Evolutionary conservation across 1,284 basidiomycete species (phyloP).

Genomic region (Malassezia equina): DNA sequence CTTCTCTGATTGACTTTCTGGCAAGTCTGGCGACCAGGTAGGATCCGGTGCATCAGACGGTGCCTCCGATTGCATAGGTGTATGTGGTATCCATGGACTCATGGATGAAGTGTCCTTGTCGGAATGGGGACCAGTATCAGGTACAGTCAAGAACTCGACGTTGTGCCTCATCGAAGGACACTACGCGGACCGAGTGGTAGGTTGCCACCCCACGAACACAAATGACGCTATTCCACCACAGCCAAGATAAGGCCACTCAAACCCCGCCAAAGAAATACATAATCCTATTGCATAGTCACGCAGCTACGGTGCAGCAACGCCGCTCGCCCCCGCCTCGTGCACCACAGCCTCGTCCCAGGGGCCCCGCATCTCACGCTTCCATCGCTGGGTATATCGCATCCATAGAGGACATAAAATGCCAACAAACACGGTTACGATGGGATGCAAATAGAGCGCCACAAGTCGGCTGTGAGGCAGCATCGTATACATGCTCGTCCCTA

Average conservation of each 20-base stretch:
- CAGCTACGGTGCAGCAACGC: not conserved
- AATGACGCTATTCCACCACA: not conserved
- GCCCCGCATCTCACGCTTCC: conserved; percentile 17
- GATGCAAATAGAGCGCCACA: conserved; percentile 2
- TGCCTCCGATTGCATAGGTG: not conserved
- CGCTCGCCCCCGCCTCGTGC: not conserved
- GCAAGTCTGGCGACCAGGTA: not conserved
- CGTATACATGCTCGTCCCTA: not conserved
- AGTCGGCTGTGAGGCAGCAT: conserved; percentile 3
- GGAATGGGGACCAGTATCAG: not conserved
- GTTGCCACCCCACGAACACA: not conserved
- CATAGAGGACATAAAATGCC: conserved; percentile 8
- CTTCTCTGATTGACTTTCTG: not conserved
- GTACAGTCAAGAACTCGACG: not conserved
- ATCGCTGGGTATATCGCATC: conserved; percentile 14
- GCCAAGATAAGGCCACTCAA: not conserved
- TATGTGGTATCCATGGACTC: not conserved
- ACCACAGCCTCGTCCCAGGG: conserved; percentile 18
- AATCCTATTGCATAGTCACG: not conserved
- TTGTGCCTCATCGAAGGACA: not conserved
- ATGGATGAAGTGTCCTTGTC: not conserved
- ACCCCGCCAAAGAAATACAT: not conserved
- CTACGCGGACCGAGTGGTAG: not conserved
- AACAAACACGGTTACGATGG: not conserved
- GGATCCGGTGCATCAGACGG: not conserved